A percentile compares a stretch with the other conserved stretches of the same genome.
These are phyloP conservation scores for Wickerhamomyces bovis DNA, from an alignment of 805 yeast genomes.

Conservation along the genomic window DNA sequence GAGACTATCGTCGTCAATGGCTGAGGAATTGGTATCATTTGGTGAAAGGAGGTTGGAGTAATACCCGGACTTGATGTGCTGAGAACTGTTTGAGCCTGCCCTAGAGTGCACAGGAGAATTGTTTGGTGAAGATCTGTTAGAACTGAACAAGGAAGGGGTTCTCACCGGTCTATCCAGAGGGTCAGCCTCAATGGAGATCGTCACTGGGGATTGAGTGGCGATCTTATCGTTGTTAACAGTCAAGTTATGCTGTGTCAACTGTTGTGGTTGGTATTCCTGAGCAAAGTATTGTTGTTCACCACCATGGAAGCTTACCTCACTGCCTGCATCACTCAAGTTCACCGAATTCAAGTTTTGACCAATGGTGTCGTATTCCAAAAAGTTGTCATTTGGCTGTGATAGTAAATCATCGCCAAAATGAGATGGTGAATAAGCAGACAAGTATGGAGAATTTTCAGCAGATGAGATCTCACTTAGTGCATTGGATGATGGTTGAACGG, in stretches of 20 bases:
- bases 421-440: constrained; percentile 15
- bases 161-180: constrained; percentile 35
- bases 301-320: constrained; percentile 9
- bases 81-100: constrained; percentile 24
- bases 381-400: background rate
- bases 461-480: constrained; percentile 22
- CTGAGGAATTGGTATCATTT: constrained; percentile 1
- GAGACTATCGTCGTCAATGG: constrained; percentile 9
- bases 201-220: constrained; percentile 17
- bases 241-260: constrained; percentile 19
- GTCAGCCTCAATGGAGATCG: constrained; percentile 26
- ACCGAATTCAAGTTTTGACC: constrained; percentile 5
- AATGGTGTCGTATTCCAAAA: constrained; percentile 1
- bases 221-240: constrained; percentile 4
- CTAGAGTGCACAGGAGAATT: constrained; percentile 32
- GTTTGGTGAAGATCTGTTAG: constrained; percentile 29
- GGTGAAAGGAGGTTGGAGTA: constrained; percentile 8
- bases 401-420: constrained; percentile 12
- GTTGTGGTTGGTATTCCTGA: constrained; percentile 8
- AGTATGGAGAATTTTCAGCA: constrained; percentile 21
- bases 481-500: constrained; percentile 8
- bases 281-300: constrained; percentile 1
- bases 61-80: constrained; percentile 19
- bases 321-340: constrained; percentile 1
- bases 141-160: constrained; percentile 53